These are phyloP conservation scores for Sophora flavescens DNA, from an alignment of 306 rosid species.

Conservation along the genomic window DNA sequence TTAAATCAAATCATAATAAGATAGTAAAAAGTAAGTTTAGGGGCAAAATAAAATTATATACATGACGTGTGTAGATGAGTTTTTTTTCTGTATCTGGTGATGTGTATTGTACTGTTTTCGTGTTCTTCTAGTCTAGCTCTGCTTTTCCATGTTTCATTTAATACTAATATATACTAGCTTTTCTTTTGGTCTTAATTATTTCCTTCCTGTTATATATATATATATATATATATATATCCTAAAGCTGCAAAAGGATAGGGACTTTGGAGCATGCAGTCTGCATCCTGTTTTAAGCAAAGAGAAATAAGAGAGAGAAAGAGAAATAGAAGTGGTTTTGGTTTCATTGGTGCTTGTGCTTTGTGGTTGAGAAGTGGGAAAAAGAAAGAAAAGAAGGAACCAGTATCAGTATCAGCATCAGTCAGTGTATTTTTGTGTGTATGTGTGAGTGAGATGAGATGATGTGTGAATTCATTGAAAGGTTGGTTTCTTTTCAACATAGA, in stretches of 20 bases:
- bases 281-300: conserved; percentile 52
- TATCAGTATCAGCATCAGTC: conserved; percentile 45
- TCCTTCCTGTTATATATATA: too few relatives aligned
- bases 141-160: conserved; percentile 47
- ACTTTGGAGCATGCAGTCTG: conserved; percentile 73
- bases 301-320: neutral
- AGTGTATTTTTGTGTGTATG: neutral
- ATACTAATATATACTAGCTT: neutral
- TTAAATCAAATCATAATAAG: too few relatives aligned
- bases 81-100: neutral
- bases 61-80: neutral
- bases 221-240: conserved; percentile 51
- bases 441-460: conserved; percentile 11
- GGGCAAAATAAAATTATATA: too few relatives aligned
- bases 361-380: conserved; percentile 35
- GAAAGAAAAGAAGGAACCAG: conserved; percentile 2
- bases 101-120: conserved; percentile 62
- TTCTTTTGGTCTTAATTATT: conserved; percentile 6
- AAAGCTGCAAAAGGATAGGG: conserved; percentile 84
- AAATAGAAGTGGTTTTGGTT: conserved; percentile 30
- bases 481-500: conserved; percentile 68
- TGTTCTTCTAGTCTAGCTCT: conserved; percentile 57
- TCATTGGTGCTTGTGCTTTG: conserved; percentile 47
- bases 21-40: too few relatives aligned
- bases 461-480: conserved; percentile 83